Evolutionary conservation across 2,329 filamentous ascomycete genomes (phyloP), one percentile per base, ranked within the genome.

Genomic region (Intubia oerlemansii): DNA sequence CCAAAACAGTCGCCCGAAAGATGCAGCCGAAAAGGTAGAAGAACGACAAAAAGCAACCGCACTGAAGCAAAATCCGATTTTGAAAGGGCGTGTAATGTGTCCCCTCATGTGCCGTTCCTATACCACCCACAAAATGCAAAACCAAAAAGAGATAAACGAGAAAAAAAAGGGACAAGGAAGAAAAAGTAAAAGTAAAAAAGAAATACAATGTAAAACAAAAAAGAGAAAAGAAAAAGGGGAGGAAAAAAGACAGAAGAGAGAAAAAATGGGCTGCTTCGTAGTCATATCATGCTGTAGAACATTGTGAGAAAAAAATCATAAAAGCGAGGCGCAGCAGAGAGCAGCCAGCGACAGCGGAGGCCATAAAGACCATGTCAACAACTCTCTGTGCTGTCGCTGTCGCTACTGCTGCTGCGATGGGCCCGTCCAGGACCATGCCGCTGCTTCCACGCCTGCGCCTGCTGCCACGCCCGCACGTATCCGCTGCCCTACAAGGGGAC

Each of bases 401-500:
- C 9, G 15, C 26, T 13, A 20, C 30, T 28, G 17, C 14, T 17
- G 10, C 13, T 17, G 10, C 10, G 10, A 13, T 11, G 17, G 17
- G 24, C 26, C 6, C n/a, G n/a, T n/a, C n/a, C n/a, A n/a, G 22
- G 22, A 15, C 23, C n/a, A 5, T 15, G 10, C 22, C 13, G 28
- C 13, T 19, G n/a, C 10, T 25, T 25, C 24, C 28, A 13, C 8
- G 13, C 23, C 23, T 31, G 29, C 13, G 26, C 29, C 29, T 27
- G 23, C 27, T 30, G 29, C 27, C 28, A 25, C 17, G 16, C 28
- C 19, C 25, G 30, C 21, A 22, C 17, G 16, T 31, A 32, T 25
- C 28, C 32, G 29, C 27, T 28, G 10, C 35, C 48, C 66, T 59
- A 90, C 46, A 90, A 60, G 50, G 85, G 67, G 49, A 65, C 68